Base-by-base conservation (phyloP, 345 rosid species). In the Salix suchowensis region DNA sequence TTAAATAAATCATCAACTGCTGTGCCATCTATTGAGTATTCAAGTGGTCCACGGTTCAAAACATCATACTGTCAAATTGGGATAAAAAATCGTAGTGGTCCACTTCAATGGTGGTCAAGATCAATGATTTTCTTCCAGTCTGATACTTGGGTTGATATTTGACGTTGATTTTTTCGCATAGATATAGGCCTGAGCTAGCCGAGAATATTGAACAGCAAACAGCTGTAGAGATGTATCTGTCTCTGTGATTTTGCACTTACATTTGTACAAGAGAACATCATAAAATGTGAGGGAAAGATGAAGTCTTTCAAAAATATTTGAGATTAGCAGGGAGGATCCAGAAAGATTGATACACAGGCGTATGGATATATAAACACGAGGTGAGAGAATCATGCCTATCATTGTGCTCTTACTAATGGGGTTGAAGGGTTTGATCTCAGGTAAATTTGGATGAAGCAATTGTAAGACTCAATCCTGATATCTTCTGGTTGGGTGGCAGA, bases 401-500 rank as follows among this genome's bases (percentile, higher is more conserved):
- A 39, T 54, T 62, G 37, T 28, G 36, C 48, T 74, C 55, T 40
- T 67, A 46, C 4, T 78, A 16, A 76, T 10, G 74, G 65, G 40
- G 40, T 46, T 23, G 23, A 36, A 26, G 30, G 44, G 54, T 18
- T 64, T 85, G 73, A 74, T 84, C 52, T 79, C 97, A 93, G 99
- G 97, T 96, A 82, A 89, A 92, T 79, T 76, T 93, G 88, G 99
- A 93, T 73, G 97, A 93, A 86, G 98, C 97, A 66, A 90, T 96
- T 67, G 85, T 82, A 65, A 90, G 86, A 85, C 97, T 93, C 65
- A 81, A 73, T 69, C 97, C 97, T 0, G 87, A 88, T 70, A 91
- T 85, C 89, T 89, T 96, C 88, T 93, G 98, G 99, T 86, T 93
- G 77, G 98, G 97, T 28, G 98, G 99, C 24, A 97, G 98, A 50